A percentile compares a stretch with the other conserved stretches of the same genome.
Evolutionary conservation across 1,284 basidiomycete genomes (phyloP).

Genomic region (Cerrena zonata): DNA sequence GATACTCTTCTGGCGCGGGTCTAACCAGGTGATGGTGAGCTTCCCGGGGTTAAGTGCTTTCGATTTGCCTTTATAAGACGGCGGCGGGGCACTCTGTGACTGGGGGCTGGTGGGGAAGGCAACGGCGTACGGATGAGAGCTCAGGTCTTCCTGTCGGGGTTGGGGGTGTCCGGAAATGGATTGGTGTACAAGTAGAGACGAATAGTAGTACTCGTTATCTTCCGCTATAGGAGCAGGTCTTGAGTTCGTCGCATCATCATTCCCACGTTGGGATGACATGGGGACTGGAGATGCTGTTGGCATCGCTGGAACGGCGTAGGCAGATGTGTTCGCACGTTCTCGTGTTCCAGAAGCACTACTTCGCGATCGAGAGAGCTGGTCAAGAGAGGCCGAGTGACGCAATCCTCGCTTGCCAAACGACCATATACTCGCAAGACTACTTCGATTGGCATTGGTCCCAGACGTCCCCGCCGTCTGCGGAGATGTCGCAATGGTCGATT

Average conservation of each 20-base stretch:
- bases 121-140: constrained; percentile 49
- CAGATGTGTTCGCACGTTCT: constrained; percentile 9
- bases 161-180: constrained; percentile 13
- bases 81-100: constrained; percentile 23
- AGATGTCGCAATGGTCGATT: not conserved
- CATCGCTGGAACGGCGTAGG: constrained; percentile 12
- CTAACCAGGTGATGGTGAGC: constrained; percentile 18
- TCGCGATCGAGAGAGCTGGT: not conserved
- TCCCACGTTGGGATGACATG: constrained; percentile 6
- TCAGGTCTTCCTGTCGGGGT: constrained; percentile 8
- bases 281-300: not conserved
- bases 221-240: constrained; percentile 4
- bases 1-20: constrained; percentile 15
- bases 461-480: constrained; percentile 3
- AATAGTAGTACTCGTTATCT: constrained; percentile 15
- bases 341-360: constrained; percentile 12
- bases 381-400: constrained; percentile 1
- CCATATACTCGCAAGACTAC: constrained; percentile 5
- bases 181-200: constrained; percentile 12
- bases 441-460: constrained; percentile 7
- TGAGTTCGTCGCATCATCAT: constrained; percentile 13
- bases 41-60: constrained; percentile 14
- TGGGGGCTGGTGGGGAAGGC: constrained; percentile 26
- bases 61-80: constrained; percentile 18
- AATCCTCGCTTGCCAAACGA: constrained; percentile 3